phyloP scores from a whole-genome alignment of 768 basidiomycete genomes.

The Boletus edulis region DNA sequence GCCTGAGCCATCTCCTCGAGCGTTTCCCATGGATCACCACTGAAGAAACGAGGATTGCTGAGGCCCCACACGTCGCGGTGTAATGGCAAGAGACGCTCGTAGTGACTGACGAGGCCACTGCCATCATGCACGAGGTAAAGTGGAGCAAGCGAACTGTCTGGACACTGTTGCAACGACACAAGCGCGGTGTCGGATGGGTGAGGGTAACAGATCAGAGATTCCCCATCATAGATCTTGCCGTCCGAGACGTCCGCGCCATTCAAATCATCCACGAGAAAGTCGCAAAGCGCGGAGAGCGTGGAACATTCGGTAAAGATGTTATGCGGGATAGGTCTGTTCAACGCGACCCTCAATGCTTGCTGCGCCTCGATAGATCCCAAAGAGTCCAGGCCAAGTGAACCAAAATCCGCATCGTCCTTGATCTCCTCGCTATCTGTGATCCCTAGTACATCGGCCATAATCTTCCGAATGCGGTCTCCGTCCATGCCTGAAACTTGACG shows the following conservation, averaged over 20 bases:
- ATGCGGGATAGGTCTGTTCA: constrained; percentile 41
- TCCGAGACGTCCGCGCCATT: not conserved
- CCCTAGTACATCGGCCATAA: constrained; percentile 49
- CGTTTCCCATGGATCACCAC: constrained; percentile 45
- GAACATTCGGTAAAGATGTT: constrained; percentile 40
- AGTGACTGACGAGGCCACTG: constrained; percentile 57
- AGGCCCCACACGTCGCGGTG: constrained; percentile 60
- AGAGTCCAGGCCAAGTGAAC: constrained; percentile 59
- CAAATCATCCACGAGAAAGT: constrained; percentile 8
- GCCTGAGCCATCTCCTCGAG: constrained; percentile 50
- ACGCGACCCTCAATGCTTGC: constrained; percentile 43
- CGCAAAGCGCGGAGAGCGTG: constrained; percentile 33
- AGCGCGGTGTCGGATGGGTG: constrained; percentile 31
- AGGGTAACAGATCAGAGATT: not conserved
- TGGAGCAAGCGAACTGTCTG: too few relatives aligned
- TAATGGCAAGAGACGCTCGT: constrained; percentile 44
- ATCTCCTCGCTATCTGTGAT: constrained; percentile 33
- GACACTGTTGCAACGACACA: constrained; percentile 34
- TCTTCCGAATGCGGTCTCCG: constrained; percentile 29
- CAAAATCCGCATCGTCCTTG: constrained; percentile 44
- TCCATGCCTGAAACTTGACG: not conserved
- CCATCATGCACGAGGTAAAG: constrained; percentile 75
- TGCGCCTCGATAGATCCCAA: constrained; percentile 61
- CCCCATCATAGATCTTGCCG: not conserved
- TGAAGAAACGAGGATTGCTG: constrained; percentile 50